Percentiles rank a stretch among this genome's conserved stretches.
phyloP scores from a whole-genome alignment of 2,329 filamentous ascomycete species.

The Aspergillus puulaauensis region DNA sequence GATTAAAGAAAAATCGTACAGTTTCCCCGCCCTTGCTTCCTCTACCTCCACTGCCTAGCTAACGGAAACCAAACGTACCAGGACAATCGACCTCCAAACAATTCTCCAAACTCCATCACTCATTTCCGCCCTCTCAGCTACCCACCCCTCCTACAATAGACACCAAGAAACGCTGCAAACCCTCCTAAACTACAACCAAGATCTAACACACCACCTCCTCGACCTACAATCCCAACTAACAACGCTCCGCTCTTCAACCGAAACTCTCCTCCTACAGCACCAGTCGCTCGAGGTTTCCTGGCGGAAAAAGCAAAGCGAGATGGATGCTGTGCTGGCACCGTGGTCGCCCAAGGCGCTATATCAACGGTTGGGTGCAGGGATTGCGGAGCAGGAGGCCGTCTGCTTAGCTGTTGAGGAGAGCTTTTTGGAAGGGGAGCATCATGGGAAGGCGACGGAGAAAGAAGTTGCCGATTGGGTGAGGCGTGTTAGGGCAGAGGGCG shows the following conservation, averaged over 20 bases:
- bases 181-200: slow-evolving; percentile 69
- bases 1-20: slow-evolving; percentile 79
- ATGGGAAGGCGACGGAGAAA: slow-evolving; percentile 66
- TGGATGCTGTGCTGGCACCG: slow-evolving; percentile 78
- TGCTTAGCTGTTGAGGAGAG: slow-evolving; percentile 87
- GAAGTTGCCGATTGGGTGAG: slow-evolving; percentile 84
- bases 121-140: slow-evolving; percentile 72
- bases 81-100: slow-evolving; percentile 61
- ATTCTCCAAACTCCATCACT: slow-evolving; percentile 70
- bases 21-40: slow-evolving; percentile 15
- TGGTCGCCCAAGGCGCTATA: slow-evolving; percentile 88
- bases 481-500: slow-evolving; percentile 75
- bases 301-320: slow-evolving; percentile 82
- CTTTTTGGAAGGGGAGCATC: slow-evolving; percentile 68
- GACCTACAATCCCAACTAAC: slow-evolving; percentile 50
- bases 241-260: slow-evolving; percentile 63
- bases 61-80: slow-evolving; percentile 14
- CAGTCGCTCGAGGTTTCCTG: slow-evolving; percentile 90
- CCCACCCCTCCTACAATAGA: slow-evolving; percentile 69
- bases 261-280: slow-evolving; percentile 77
- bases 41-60: slow-evolving; percentile 3
- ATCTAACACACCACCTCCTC: slow-evolving; percentile 56
- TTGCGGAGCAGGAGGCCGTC: slow-evolving; percentile 79
- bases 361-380: slow-evolving; percentile 71
- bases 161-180: slow-evolving; percentile 65